Base-by-base conservation (phyloP, 768 basidiomycete genomes). In the Suillus hirtellus region DNA sequence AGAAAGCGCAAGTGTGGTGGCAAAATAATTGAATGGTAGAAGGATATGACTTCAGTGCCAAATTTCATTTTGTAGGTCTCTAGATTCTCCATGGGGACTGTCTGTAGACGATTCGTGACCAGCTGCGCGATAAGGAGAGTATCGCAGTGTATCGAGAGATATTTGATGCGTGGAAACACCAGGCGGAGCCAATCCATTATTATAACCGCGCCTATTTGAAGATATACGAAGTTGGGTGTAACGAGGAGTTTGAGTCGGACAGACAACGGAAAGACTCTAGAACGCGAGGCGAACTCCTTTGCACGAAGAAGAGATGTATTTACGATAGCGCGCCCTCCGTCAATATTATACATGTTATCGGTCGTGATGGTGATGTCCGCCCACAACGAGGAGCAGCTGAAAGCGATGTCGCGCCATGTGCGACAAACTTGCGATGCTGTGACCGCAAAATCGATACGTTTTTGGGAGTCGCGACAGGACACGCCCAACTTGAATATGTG, bases 361-460 rank as follows among this genome's bases (percentile, higher is more conserved):
- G 21, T n/a, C 37, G 38, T 74, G 24, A 71, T 73, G 53, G 63
- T 76, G 27, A 66, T 62, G 7, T 53, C 60, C 5, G 66, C 35
- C 82, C 83, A 84, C 7, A 84, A 71, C 5, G 67, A 59, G 2
- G 79, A 76, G 6, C 74, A 77, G 15, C 68, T 66, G 31, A 80
- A 60, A 1, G 78, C 79, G 17, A 77, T 66, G 3, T 67, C 68
- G 53, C 82, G 75, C 80, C 81, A 83, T 55, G 69, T 71, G 19
- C 62, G 62, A n/a, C 76, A 82, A 46, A 83, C 80, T 62, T 82
- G 81, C 44, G 78, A 78, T 17, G 80, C 63, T 14, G 69, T 24
- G n/a, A 83, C 76, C 1, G 64, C 56, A 43, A 62, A 65, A 34
- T 60, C 56, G 40, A 47, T 50, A n/a, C 8, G 14, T 38, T 37